Base-by-base conservation (phyloP, 805 yeast genomes). In the Zygosaccharomyces lentus region DNA sequence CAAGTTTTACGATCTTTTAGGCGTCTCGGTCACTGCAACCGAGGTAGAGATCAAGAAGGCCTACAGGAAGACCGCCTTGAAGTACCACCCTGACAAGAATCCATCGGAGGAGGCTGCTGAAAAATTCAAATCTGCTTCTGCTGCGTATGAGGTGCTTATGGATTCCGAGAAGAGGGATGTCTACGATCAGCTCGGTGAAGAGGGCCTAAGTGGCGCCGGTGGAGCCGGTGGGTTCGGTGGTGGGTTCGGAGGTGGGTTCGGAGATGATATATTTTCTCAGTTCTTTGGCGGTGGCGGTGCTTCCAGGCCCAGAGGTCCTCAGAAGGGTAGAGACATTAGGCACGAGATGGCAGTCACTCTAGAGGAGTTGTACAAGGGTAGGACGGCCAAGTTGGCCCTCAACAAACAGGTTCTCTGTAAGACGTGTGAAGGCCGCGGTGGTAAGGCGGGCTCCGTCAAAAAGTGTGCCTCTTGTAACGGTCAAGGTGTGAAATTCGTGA, bases 331-430 rank as follows among this genome's bases (percentile, higher is more conserved):
- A 64, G 97, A 93, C 68, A 90, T 93, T 69, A 88, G 82, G 64
- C 98, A 93, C 69, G 77, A 87, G 41, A 78, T 93, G 61, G 68
- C 78, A 44, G 95, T 93, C 58, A 76, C 96, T 37, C 76, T 93
- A 60, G 98, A 91, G 70, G 98, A 93, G 67, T 75, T 93, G 52
- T 93, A 81, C 78, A 86, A 84, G 70, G 99, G 99, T 53, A 86
- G 90, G 74, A 82, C 88, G 37, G 82, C 96, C 48, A 93, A 93
- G 72, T 77, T 93, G 73, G 96, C 98, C 7, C 77, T 93, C 52
- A 88, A 89, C 73, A 89, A 88, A 75, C 90, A 96, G 45, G 76
- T 91, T 35, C 71, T 88, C 57, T 93, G 99, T 80, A 77, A 79
- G 63, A 63, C 78, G 40, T 93, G 99, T 77, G 84, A 87, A 46